Conservation (phyloP, 2,329 filamentous ascomycete genomes). For the Phyllosticta capitalensis region DNA sequence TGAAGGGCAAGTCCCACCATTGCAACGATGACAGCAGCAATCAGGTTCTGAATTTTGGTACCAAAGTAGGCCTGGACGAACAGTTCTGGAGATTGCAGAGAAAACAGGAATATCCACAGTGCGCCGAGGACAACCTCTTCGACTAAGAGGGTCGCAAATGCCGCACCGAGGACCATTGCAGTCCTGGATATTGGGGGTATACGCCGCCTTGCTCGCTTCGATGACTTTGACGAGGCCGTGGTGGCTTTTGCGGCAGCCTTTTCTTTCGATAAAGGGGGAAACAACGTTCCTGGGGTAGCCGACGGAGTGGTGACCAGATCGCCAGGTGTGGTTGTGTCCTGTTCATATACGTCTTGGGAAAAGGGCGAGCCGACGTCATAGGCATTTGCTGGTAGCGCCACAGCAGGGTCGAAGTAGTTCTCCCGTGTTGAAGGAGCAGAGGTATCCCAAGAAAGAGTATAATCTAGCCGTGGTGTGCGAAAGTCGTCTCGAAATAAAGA, state of each 20-base stretch:
- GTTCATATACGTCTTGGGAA: background rate
- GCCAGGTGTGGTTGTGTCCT: background rate
- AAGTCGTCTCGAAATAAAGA: background rate
- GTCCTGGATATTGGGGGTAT: background rate
- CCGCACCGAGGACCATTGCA: background rate
- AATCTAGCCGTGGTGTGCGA: background rate
- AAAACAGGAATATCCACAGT: slow-evolving; percentile 1
- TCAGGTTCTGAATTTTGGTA: slow-evolving; percentile 4
- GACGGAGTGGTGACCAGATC: background rate
- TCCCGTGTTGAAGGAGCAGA: background rate
- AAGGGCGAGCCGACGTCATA: background rate
- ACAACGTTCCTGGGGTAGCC: background rate
- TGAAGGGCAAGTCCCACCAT: background rate
- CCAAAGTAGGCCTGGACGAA: slow-evolving; percentile 1
- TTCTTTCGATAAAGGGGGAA: background rate
- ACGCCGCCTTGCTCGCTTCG: background rate
- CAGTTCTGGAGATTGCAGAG: background rate
- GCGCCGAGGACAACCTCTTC: slow-evolving; percentile 8
- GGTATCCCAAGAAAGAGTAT: slow-evolving; percentile 10
- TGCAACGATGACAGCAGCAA: background rate
- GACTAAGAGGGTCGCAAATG: background rate
- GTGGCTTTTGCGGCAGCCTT: background rate
- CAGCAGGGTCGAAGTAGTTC: background rate
- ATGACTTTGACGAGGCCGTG: background rate
- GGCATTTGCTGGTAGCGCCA: background rate